Conservation (phyloP, 1,139 yeast genomes). For the Candida smagusa region DNA sequence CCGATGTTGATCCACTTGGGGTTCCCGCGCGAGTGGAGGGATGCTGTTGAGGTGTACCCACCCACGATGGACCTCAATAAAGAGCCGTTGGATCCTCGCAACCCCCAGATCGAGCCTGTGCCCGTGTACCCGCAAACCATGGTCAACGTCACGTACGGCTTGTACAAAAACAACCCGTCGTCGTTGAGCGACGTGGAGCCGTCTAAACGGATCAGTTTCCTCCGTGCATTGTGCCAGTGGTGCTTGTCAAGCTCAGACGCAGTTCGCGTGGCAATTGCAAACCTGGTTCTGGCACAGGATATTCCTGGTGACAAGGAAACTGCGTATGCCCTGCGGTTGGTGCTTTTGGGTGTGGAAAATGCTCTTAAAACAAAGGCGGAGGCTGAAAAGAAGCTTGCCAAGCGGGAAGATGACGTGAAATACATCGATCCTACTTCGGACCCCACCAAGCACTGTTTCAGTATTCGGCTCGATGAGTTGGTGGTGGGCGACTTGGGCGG, state of each 20-base stretch:
- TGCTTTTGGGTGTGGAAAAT: constrained; percentile 36
- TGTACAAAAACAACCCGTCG: constrained; percentile 36
- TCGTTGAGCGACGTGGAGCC: constrained; percentile 16
- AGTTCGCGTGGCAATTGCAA: constrained; percentile 36
- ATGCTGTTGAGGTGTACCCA: constrained; percentile 2
- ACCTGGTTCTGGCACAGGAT: constrained; percentile 33
- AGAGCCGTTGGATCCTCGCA: constrained; percentile 34
- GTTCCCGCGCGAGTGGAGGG: constrained; percentile 19
- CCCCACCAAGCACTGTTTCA: constrained; percentile 38
- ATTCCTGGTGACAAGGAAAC: constrained; percentile 47
- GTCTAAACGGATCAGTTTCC: constrained; percentile 35
- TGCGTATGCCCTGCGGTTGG: constrained; percentile 37
- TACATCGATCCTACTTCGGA: constrained; percentile 43
- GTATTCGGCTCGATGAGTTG: constrained; percentile 37
- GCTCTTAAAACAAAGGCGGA: constrained; percentile 30
- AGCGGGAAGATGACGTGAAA: constrained; percentile 28
- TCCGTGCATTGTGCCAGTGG: constrained; percentile 51
- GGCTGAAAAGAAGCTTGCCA: constrained; percentile 30
- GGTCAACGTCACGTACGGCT: constrained; percentile 20
- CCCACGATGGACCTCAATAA: constrained; percentile 9
- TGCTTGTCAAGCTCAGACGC: constrained; percentile 40
- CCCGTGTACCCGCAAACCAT: constrained; percentile 6
- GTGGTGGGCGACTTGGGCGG: constrained; percentile 48
- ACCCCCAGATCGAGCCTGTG: constrained; percentile 33
- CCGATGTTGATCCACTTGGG: constrained; percentile 22